A percentile compares a stretch with the other conserved stretches of the same genome.
These are phyloP conservation scores for Hypoxylon sp. DNA, from an alignment of 2,329 filamentous ascomycete genomes.

Conservation along the genomic window DNA sequence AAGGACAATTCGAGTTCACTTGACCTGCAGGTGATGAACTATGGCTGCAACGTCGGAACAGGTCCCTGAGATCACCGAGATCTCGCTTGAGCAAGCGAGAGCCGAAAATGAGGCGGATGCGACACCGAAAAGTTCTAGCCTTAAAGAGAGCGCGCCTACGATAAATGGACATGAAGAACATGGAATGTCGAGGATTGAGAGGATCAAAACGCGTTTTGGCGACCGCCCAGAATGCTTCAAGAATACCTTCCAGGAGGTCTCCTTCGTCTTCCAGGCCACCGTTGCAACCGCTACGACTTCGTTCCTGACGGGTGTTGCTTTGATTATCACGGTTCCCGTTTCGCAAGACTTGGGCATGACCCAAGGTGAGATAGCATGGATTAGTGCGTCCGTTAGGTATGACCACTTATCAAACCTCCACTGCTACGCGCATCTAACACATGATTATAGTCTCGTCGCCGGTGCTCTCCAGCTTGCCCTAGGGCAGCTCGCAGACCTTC, in stretches of 20 bases:
- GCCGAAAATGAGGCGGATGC: conserved; percentile 8
- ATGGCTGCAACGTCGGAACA: conserved; percentile 32
- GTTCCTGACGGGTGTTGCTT: conserved; percentile 69
- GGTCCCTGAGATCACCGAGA: conserved; percentile 26
- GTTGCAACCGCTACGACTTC: conserved; percentile 74
- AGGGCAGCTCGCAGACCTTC: conserved; percentile 74
- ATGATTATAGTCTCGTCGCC: conserved; percentile 63
- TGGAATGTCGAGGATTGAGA: conserved; percentile 41
- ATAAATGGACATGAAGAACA: conserved; percentile 36
- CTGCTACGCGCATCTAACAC: conserved; percentile 14
- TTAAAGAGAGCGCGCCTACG: conserved; percentile 2
- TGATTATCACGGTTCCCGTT: conserved; percentile 74
- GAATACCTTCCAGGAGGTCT: conserved; percentile 71
- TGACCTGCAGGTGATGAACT: not conserved
- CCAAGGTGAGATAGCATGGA: conserved; percentile 76
- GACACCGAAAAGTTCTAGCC: conserved; percentile 29
- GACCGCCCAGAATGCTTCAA: conserved; percentile 70
- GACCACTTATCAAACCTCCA: conserved; percentile 41
- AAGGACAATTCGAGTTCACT: not conserved
- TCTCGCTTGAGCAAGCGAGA: conserved; percentile 24
- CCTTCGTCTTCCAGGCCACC: conserved; percentile 75
- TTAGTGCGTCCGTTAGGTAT: conserved; percentile 71
- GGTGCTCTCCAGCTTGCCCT: conserved; percentile 76
- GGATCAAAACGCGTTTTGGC: conserved; percentile 49
- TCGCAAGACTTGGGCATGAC: conserved; percentile 72